Percentiles rank a stretch among this genome's conserved stretches.
Evolutionary conservation across 305 asterid genomes (phyloP).

Genomic region (Fraxinus dipetala): DNA sequence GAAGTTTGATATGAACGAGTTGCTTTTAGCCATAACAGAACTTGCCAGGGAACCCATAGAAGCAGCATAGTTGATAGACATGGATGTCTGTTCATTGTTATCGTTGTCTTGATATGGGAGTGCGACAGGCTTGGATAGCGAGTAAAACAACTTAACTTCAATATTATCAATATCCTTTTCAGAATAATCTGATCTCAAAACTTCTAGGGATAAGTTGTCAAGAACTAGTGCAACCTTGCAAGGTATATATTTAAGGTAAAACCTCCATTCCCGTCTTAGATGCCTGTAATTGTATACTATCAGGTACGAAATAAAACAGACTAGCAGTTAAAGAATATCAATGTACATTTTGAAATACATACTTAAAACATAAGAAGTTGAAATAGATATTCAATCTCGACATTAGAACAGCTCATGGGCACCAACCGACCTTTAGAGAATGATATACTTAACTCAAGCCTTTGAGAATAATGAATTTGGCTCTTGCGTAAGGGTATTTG

Average conservation of each 20-base stretch:
- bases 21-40: constrained; percentile 36
- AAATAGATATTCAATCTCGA: neutral
- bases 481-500: neutral
- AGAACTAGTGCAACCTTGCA: constrained; percentile 60
- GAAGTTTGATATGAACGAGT: constrained; percentile 27
- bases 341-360: neutral
- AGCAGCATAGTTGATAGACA: constrained; percentile 29
- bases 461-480: neutral
- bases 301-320: constrained; percentile 7
- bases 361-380: neutral
- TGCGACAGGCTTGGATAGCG: constrained; percentile 50
- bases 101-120: constrained; percentile 38
- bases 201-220: constrained; percentile 43
- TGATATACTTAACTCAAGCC: neutral
- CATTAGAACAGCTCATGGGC: neutral
- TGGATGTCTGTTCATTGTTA: constrained; percentile 34
- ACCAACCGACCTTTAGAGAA: neutral
- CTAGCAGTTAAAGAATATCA: neutral
- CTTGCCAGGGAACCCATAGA: constrained; percentile 30
- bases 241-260: constrained; percentile 57
- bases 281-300: constrained; percentile 45
- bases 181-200: constrained; percentile 34
- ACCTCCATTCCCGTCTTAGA: constrained; percentile 54
- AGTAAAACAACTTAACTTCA: constrained; percentile 47
- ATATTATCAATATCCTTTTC: constrained; percentile 35